Evolutionary conservation across 2,329 filamentous ascomycete genomes (phyloP).

Genomic region (Thermothelomyces thermophilus): DNA sequence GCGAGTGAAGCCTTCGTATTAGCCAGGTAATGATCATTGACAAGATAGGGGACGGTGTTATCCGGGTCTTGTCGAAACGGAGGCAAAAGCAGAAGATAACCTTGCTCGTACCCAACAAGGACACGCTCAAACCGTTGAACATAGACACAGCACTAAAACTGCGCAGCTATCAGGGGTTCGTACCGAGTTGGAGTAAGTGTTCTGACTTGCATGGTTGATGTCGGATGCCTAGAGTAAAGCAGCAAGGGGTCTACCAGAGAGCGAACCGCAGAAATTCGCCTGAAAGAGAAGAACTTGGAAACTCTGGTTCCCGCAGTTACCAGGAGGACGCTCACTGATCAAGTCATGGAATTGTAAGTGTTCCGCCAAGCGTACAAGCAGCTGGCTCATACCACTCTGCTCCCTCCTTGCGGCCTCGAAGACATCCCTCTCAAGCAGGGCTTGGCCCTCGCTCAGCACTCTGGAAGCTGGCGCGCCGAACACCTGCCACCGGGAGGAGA

Average conservation of each 20-base stretch:
- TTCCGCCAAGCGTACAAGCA: too few relatives aligned
- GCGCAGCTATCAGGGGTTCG: slow-evolving; percentile 62
- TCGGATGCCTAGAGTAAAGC: slow-evolving; percentile 54
- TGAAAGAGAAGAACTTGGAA: slow-evolving; percentile 51
- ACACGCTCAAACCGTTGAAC: slow-evolving; percentile 68
- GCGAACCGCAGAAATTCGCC: slow-evolving; percentile 56
- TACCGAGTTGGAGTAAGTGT: slow-evolving; percentile 47
- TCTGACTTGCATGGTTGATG: slow-evolving; percentile 45
- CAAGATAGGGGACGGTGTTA: slow-evolving; percentile 58
- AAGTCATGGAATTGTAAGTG: too few relatives aligned
- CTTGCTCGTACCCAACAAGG: slow-evolving; percentile 60
- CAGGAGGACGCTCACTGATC: too few relatives aligned
- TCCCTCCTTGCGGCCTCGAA: too few relatives aligned
- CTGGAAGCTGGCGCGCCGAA: too few relatives aligned
- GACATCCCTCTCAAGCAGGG: too few relatives aligned
- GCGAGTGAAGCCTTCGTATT: slow-evolving; percentile 38
- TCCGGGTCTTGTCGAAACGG: slow-evolving; percentile 52
- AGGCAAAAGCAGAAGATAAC: slow-evolving; percentile 50
- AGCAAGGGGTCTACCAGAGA: slow-evolving; percentile 53
- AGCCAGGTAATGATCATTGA: slow-evolving; percentile 54
- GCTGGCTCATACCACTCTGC: too few relatives aligned
- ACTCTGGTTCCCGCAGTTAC: slow-evolving; percentile 59
- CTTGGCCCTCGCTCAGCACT: too few relatives aligned
- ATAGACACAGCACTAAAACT: slow-evolving; percentile 62
- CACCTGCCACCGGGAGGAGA: too few relatives aligned